Conservation (phyloP, 768 basidiomycete genomes). For the Suillus tomentosus region DNA sequence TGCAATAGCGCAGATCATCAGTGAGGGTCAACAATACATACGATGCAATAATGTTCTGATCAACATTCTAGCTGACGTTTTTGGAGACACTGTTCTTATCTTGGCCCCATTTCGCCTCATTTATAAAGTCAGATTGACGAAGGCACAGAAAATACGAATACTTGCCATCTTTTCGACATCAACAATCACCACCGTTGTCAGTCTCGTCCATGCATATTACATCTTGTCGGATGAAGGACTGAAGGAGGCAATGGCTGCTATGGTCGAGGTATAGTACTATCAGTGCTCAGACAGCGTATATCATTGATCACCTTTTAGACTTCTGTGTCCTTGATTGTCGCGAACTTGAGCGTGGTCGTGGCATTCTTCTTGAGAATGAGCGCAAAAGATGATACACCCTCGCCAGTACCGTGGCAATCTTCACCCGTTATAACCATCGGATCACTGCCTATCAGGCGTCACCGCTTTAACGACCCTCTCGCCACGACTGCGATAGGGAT, state of each 20-base stretch:
- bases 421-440: not conserved
- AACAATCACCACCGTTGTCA: constrained; percentile 48
- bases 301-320: not conserved
- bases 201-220: constrained; percentile 43
- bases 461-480: not conserved
- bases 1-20: not conserved
- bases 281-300: not conserved
- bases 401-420: not conserved
- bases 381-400: not conserved
- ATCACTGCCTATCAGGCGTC: not conserved
- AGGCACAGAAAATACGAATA: constrained; percentile 42
- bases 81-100: constrained; percentile 51
- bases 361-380: not conserved
- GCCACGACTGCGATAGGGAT: not conserved
- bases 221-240: constrained; percentile 19
- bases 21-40: not conserved
- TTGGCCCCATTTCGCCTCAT: constrained; percentile 48
- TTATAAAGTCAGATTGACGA: constrained; percentile 41
- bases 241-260: not conserved
- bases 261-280: not conserved
- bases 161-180: constrained; percentile 54
- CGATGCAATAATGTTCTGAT: not conserved
- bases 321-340: not conserved
- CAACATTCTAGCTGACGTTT: constrained; percentile 43
- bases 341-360: not conserved